Evolutionary conservation across 768 basidiomycete genomes (phyloP), one percentile per base, ranked within the genome.

Genomic region (Leccinum variicolor): DNA sequence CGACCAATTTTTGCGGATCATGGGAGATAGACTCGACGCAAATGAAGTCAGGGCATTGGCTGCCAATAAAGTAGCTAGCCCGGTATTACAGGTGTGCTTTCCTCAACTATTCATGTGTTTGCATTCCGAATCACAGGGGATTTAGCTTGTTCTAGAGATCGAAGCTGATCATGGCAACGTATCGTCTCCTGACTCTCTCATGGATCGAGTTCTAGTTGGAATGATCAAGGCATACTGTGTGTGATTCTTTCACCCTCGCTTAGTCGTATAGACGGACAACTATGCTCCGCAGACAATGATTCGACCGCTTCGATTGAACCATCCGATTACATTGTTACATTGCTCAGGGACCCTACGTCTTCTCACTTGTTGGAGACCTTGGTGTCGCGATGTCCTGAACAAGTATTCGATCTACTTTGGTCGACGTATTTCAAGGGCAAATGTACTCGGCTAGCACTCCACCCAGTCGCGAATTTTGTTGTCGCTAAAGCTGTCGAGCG

Each of bases 401-500:
- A 73, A 17, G 79, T 86, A 2, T 94, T 95, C 66, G 68, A 73
- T 31, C 65, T 78, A 0, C 66, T 97, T 6, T 98, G 96, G 96
- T 65, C 74, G 3, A 80, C 81, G 0, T 95, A 97, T 73, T 88
- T 98, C 68, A 71, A 75, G 46, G 85, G 84, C n/a, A 85, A 86
- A 60, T 76, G 97, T 36, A 73, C 80, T 3, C 82, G 87, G 56
- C 76, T 97, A 28, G 86, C 89, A 17, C 76, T 81, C 19, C 96
- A 99, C 71, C 93, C 95, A 3, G 90, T 95, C 2, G 94, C 92
- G 13, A 99, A 98, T 68, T 99, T 94, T 65, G 94, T 98, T 21
- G 78, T 94, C 5, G 89, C 94, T 1, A 88, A 85, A 69, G 90
- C 87, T 1, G 62, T 95, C 26, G 83, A 84, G 51, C 78, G 91